Base-by-base conservation (phyloP, 1,284 basidiomycete species). In the Irpex rosettiformis region DNA sequence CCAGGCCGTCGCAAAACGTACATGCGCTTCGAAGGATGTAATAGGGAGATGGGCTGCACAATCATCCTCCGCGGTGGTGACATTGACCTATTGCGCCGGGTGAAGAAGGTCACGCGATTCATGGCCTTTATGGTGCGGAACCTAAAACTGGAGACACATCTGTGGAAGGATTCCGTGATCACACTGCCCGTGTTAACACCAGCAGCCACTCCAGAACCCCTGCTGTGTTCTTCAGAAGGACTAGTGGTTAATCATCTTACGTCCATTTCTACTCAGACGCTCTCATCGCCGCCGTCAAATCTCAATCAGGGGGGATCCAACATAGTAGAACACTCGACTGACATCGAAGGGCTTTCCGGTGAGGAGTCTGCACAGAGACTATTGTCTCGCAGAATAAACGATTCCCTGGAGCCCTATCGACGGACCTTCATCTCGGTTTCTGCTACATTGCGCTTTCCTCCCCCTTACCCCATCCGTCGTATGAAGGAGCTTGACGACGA, bases 21-120 rank as follows among this genome's bases (percentile, higher is more conserved):
- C 69, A 96, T 99, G 93, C 88, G 96, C 1, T 98, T 99, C 68
- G 94, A 97, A 72, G 97, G 96, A 0, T 96, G 94, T 67, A 89
- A 86, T 67, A 84, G 86, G 55, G 93, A 96, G 64, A 90, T 94
- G 78, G 95, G 96, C 0, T 97, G 95, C 65, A 98, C 96, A 0
- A 89, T 99, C 64, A 82, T 99, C 27, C 74, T 99, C 25, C 84
- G 97, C 47, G 97, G 97, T n/a, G 95, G 85, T 8, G 84, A 94
- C 68, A 79, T 90, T 58, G 84, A 86, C 40, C 91, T 86, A 1
- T 77, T 99, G 57, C 82, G 82, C 55, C 88, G 89, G 45, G 83
- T 99, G 70, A 99, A 99, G 79, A 89, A 91, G 67, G 91, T 99
- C 56, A 91, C 95, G 21, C 82, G 92, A 40, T 94, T 98, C 75